phyloP scores from a whole-genome alignment of 176 grass and related monocot genomes.

The Typha latifolia region DNA sequence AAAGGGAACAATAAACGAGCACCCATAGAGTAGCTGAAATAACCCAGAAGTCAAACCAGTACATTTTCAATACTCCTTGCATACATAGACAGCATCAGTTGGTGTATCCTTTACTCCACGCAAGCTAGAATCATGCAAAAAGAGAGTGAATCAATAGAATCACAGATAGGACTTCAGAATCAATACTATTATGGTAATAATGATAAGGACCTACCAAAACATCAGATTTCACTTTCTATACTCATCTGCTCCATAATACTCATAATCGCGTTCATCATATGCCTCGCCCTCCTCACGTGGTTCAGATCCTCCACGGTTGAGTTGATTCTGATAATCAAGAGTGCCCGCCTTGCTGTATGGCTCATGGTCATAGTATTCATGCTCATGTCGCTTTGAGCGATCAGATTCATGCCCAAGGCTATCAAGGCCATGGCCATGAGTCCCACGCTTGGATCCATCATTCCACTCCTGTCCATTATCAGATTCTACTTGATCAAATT shows the following conservation, averaged over 20 bases:
- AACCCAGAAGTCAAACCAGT: neutral
- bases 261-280: slow-evolving; percentile 48
- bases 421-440: slow-evolving; percentile 34
- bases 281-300: slow-evolving; percentile 62
- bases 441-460: too few species aligned
- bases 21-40: slow-evolving; percentile 20
- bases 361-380: slow-evolving; percentile 21
- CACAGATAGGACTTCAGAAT: neutral
- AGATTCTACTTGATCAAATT: too few species aligned
- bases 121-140: neutral
- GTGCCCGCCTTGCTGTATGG: slow-evolving; percentile 14
- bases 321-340: slow-evolving; percentile 22
- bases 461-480: slow-evolving; percentile 28
- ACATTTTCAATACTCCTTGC: neutral
- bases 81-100: neutral
- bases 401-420: slow-evolving; percentile 33
- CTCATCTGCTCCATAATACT: slow-evolving; percentile 29
- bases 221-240: slow-evolving; percentile 22
- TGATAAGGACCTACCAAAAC: neutral
- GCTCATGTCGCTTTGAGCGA: slow-evolving; percentile 31
- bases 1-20: neutral
- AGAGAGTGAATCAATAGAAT: neutral
- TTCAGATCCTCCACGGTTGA: slow-evolving; percentile 29
- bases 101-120: neutral
- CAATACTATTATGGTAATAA: neutral